Evolutionary conservation across 2,329 filamentous ascomycete species (phyloP), one percentile per base, ranked within the genome.

Genomic region (Eutypella sp.): DNA sequence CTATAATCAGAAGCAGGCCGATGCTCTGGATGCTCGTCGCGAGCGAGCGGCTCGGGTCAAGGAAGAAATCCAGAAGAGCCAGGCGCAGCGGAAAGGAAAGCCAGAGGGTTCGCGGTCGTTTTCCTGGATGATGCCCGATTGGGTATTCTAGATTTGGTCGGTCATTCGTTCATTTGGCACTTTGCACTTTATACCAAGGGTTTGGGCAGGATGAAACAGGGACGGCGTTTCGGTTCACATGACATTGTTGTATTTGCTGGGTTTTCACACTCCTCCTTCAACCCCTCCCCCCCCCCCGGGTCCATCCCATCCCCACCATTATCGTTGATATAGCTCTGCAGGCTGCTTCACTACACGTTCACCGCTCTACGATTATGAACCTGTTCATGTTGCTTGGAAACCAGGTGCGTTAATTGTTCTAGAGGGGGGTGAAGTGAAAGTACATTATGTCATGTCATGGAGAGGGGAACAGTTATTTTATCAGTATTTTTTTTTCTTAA

Each of bases 1-100:
- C 47, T 51, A 74, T 42, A 62, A 66, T 18, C 60, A 65, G 46
- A 70, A 68, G 54, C 52, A 61, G 16, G 54, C 58, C 23, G 59
- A 56, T 44, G 58, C 60, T 22, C 60, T 67, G 34, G 52, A 61
- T 44, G 53, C 60, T 27, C 60, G 54, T 44, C 57, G 60, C 36
- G 55, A 56, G 36, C 57, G 63, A 33, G 48, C 53, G 16, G 55
- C 56, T 20, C 51, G 54, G 8, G 54, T 60, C 47, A 61, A 58
- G 48, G 50, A 55, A 20, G 59, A 63, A 45, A 52, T 60, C 42
- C 52, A 55, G 20, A 59, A 63, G 45, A 52, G 60, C 42, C 52
- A 53, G 47, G 53, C 57, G 37, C 53, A 51, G 40, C 58, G 53
- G 40, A 63, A 59, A 51, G 46, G 56, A 36, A 57, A 54, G 47